A percentile compares a stretch with the other conserved stretches of the same genome.
phyloP scores from a whole-genome alignment of 257 asterid species.

The Solanum pinnatisectum region DNA sequence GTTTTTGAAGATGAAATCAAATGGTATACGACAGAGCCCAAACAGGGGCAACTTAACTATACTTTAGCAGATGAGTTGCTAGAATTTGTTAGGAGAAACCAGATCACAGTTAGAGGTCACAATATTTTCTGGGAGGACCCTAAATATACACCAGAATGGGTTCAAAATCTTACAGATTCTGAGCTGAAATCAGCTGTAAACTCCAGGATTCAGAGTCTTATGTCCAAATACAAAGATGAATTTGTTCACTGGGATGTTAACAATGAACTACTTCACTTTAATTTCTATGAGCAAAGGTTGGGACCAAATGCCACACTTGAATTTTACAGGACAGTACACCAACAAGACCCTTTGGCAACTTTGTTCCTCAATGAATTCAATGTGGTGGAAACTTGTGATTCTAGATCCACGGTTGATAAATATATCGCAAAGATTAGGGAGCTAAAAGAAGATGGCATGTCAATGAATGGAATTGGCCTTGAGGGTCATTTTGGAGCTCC shows the following conservation, averaged over 20 bases:
- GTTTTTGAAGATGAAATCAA: slow-evolving; percentile 41
- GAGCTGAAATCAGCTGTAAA: slow-evolving; percentile 20
- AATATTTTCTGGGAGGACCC: slow-evolving; percentile 42
- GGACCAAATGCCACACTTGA: slow-evolving; percentile 34
- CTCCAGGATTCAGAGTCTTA: slow-evolving; percentile 24
- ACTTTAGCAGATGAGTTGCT: slow-evolving; percentile 30
- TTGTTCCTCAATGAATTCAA: slow-evolving; percentile 44
- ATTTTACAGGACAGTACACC: slow-evolving; percentile 26
- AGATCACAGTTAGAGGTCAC: slow-evolving; percentile 30
- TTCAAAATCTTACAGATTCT: slow-evolving; percentile 21
- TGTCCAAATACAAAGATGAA: slow-evolving; percentile 30
- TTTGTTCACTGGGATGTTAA: slow-evolving; percentile 45
- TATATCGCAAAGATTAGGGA: slow-evolving; percentile 30
- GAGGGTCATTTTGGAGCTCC: slow-evolving; percentile 44
- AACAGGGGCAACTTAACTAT: slow-evolving; percentile 25
- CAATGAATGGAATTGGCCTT: slow-evolving; percentile 37
- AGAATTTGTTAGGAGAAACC: slow-evolving; percentile 26
- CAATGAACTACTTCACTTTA: slow-evolving; percentile 30
- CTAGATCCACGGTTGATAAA: slow-evolving; percentile 30
- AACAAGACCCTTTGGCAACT: slow-evolving; percentile 33
- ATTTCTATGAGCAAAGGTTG: slow-evolving; percentile 29
- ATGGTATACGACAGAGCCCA: slow-evolving; percentile 33
- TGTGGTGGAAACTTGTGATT: slow-evolving; percentile 41
- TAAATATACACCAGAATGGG: slow-evolving; percentile 26
- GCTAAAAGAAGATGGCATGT: slow-evolving; percentile 21